Conservation (phyloP, 179 eudicot species). For the Beta corolliflora region DNA sequence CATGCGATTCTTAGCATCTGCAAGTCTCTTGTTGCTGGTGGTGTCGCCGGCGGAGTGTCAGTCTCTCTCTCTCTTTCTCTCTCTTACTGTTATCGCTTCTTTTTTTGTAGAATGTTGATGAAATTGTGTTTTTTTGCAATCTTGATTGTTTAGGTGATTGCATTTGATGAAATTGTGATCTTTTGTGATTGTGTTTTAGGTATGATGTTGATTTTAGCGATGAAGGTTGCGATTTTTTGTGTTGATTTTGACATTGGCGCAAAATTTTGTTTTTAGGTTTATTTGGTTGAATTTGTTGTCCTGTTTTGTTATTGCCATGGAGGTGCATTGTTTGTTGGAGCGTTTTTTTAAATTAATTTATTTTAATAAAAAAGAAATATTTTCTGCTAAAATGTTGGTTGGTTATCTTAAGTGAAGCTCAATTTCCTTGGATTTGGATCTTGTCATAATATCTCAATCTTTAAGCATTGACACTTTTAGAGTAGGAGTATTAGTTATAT, state of each 20-base stretch:
- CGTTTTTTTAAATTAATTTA: neutral
- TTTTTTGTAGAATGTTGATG: neutral
- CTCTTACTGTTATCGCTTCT: too few relatives aligned
- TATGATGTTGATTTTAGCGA: too few relatives aligned
- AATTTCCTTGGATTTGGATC: neutral
- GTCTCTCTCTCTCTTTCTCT: conserved; percentile 25
- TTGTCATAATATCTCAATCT: neutral
- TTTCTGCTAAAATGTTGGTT: neutral
- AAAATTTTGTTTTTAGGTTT: neutral
- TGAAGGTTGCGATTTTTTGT: neutral
- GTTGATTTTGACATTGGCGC: neutral
- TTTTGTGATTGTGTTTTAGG: neutral
- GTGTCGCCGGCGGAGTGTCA: conserved; percentile 81
- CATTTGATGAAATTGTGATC: neutral
- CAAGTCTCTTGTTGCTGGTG: conserved; percentile 77
- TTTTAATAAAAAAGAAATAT: neutral
- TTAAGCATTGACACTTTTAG: neutral
- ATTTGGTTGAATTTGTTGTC: neutral
- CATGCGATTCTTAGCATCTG: conserved; percentile 56
- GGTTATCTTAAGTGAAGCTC: neutral
- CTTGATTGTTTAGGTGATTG: neutral
- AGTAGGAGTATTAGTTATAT: neutral
- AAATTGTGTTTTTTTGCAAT: neutral
- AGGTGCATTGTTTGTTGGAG: conserved; percentile 1
- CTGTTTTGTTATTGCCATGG: neutral